phyloP scores from a whole-genome alignment of 2,329 filamentous ascomycete species.

The Penicillium glabrum region DNA sequence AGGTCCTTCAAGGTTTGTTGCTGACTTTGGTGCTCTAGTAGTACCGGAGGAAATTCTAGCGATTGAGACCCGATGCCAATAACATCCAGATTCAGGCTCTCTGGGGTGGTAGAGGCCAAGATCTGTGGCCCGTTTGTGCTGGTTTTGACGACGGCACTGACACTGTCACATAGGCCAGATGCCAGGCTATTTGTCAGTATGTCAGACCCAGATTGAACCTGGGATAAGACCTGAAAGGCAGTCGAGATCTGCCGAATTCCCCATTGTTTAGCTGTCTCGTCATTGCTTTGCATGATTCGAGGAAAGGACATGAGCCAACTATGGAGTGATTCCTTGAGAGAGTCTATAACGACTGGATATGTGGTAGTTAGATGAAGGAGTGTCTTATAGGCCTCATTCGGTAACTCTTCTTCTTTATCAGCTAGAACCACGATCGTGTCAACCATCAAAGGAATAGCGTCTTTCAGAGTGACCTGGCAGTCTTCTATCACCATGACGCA shows the following conservation, averaged over 20 bases:
- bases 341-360: constrained; percentile 61
- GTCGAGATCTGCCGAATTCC: constrained; percentile 75
- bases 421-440: constrained; percentile 77
- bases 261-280: constrained; percentile 73
- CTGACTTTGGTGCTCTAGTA: constrained; percentile 67
- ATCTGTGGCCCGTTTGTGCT: constrained; percentile 30
- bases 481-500: constrained; percentile 76
- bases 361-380: constrained; percentile 64
- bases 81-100: constrained; percentile 28
- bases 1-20: constrained; percentile 63
- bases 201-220: constrained; percentile 53
- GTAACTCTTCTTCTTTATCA: constrained; percentile 47
- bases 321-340: constrained; percentile 70
- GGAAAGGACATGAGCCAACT: constrained; percentile 81
- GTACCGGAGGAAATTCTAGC: constrained; percentile 57
- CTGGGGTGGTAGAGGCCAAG: constrained; percentile 18
- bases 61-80: constrained; percentile 24
- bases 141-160: constrained; percentile 52
- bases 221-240: constrained; percentile 65
- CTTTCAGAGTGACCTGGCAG: constrained; percentile 70
- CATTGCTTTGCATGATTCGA: constrained; percentile 77
- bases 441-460: constrained; percentile 69
- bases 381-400: constrained; percentile 35
- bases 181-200: constrained; percentile 30
- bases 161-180: constrained; percentile 71